Base-by-base conservation (phyloP, 192 early-diverging fungal species). In the Gamsiella multidivaricata region DNA sequence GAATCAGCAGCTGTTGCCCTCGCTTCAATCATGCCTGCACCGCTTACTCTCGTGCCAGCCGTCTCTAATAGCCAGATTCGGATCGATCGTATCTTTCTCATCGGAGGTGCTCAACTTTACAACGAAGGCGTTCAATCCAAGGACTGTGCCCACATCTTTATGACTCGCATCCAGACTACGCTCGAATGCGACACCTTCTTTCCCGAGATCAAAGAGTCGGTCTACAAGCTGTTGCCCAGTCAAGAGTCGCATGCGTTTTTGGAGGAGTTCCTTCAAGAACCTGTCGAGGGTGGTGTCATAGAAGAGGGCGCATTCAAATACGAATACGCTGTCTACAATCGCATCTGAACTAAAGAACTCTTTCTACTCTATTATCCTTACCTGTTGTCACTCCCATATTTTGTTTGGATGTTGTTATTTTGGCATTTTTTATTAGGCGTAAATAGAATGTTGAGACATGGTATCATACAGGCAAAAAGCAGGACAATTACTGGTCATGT, bases 131-230 rank as follows among this genome's bases (percentile, higher is more conserved):
- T 97, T 25, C 75, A 70, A 9, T 87, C 87, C 34, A 63, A 85
- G 5, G 57, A 71, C 11, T 90, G 89, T 61, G 39, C 72, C 3
- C 84, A 87, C 50, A 84, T 97, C 39, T 82, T 94, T 20, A 63
- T 95, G 42, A 97, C 96, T 9, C 66, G 85, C 4, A 83, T 97
- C 17, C 72, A 88, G 31, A 68, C 75, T 10, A 79, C 83, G 2
- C 85, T 91, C 11, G 82, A 92, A 15, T 95, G 90, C 65, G 95
- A 95, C 64, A 85, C 89, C 0, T 96, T 94, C 65, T 95, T 95
- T 65, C 94, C 94, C 1, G 68, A 65, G 32, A 80, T 94, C 22
- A 80, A 82, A 22, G 31, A 17, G 3, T 52, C 65, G 5, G 56
- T 68, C 5, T 78, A 78, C 41, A 57, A 33, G 5, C 28, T 69